Conservation (phyloP, 1,284 basidiomycete genomes). For the Cutaneotrichosporon sp. region DNA sequence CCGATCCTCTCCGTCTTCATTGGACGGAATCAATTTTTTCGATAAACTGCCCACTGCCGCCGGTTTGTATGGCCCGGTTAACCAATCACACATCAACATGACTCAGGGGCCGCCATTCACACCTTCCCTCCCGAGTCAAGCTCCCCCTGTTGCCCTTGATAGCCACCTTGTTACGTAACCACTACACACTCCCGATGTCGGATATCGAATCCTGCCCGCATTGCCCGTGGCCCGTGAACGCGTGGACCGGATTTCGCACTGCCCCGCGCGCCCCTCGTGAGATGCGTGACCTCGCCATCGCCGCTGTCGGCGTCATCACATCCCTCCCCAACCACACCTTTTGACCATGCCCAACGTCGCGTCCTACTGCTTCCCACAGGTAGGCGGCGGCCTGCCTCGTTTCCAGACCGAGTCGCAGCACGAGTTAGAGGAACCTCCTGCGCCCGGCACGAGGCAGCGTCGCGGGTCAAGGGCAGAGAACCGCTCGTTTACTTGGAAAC, state of each 20-base stretch:
- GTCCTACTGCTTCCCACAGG: background rate
- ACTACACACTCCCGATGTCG: no score
- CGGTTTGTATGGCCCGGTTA: background rate
- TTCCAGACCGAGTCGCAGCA: background rate
- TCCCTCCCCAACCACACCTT: background rate
- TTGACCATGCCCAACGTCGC: no score
- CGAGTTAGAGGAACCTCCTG: background rate
- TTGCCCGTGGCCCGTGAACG: no score
- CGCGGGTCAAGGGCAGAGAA: slow-evolving; percentile 9
- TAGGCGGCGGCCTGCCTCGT: background rate
- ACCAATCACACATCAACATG: background rate
- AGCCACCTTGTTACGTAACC: no score
- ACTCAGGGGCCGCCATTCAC: background rate
- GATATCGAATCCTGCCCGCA: no score
- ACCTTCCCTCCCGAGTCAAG: background rate
- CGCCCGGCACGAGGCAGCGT: slow-evolving; percentile 7
- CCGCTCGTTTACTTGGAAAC: slow-evolving; percentile 9
- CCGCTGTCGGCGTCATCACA: slow-evolving; percentile 22
- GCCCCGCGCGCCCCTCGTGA: no score
- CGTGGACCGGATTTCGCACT: no score
- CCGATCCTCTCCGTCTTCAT: no score
- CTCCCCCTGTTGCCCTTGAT: no score
- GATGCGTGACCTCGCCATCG: background rate
- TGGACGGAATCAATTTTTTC: no score
- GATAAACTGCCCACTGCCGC: no score